Base-by-base conservation (phyloP, 2,329 filamentous ascomycete genomes). In the Boeremia exigua region DNA sequence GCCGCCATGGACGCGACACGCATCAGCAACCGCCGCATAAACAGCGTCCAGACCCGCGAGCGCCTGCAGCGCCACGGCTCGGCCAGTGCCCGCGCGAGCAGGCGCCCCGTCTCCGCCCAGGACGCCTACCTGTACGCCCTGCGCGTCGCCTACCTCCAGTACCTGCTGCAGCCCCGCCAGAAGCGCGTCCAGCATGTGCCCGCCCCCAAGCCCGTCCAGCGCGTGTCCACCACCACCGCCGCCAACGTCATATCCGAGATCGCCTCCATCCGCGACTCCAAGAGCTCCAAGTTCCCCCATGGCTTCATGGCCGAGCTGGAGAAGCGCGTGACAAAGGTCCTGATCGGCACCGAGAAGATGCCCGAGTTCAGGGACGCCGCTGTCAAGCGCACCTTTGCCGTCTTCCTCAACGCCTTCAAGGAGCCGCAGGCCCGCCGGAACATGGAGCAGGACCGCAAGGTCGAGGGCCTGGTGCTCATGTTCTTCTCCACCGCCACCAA, bases 401-500 rank as follows among this genome's bases (percentile, higher is more conserved):
- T 92, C 62, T 96, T 96, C 61, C 89, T 97, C 73, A 97, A 94
- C 56, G 90, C 92, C 53, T 90, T 99, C 74, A 97, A 94, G 66
- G 91, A 96, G 60, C 88, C 88, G 59, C 87, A 86, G 40, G 97
- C 97, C 71, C 88, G 91, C 64, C 96, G 92, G 79, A 89, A 88
- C 56, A 92, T 97, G 81, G 92, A 97, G 71, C 96, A 96, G 78
- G 94, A 97, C 75, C 86, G 94, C 60, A 88, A 94, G 70, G 88
- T 96, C 19, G 95, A 99, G 76, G 93, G 96, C 61, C 80, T 98
- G 47, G 87, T 99, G 47, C 83, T 99, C 65, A 97, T 98, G 61
- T 98, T 99, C 81, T 98, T 96, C 78, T 96, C 93, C 1, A 90
- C 91, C 60, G 93, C 95, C 6, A 96, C 92, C 40, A 96, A 96